These are phyloP conservation scores for Penicillium argentinense DNA, from an alignment of 495 filamentous ascomycete species.

Conservation along the genomic window DNA sequence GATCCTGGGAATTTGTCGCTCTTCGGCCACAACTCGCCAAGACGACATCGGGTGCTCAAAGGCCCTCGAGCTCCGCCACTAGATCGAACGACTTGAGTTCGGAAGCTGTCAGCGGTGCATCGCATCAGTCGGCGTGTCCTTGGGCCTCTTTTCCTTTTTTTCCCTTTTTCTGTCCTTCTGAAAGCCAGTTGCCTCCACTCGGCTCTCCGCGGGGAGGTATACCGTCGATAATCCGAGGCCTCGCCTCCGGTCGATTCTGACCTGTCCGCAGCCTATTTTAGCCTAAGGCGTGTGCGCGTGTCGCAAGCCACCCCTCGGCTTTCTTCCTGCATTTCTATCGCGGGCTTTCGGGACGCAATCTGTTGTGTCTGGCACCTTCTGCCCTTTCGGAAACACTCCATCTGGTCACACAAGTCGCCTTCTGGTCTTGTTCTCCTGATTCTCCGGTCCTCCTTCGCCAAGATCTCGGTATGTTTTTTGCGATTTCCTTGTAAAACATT, in stretches of 20 bases:
- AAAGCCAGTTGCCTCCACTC: neutral
- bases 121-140: neutral
- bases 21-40: neutral
- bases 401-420: neutral
- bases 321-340: neutral
- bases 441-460: neutral
- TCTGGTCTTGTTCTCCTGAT: neutral
- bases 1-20: neutral
- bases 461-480: slow-evolving; percentile 1
- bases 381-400: neutral
- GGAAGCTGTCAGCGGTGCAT: neutral
- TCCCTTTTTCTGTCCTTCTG: neutral
- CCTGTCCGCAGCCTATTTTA: neutral
- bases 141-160: neutral
- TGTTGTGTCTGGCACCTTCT: neutral
- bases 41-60: neutral
- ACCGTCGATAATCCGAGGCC: neutral
- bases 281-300: neutral
- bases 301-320: neutral
- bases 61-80: neutral
- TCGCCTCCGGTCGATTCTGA: neutral
- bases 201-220: neutral
- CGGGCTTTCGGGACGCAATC: neutral
- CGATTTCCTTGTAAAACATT: neutral
- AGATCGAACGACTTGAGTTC: neutral